Conservation (phyloP, 78 protist species). For the Dictyostelium intermedium region DNA sequence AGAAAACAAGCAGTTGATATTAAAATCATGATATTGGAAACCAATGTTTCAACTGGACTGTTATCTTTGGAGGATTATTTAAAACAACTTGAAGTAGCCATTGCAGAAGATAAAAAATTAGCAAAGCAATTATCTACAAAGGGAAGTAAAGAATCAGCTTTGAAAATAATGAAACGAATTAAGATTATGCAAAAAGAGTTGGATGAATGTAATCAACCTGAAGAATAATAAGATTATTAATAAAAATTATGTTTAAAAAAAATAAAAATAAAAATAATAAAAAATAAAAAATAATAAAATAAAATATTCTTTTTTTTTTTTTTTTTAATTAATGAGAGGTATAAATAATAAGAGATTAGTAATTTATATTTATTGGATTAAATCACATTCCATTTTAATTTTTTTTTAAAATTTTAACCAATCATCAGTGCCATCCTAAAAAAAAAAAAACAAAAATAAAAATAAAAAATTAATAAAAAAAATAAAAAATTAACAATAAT, state of each 20-base stretch:
- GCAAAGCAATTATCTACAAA: conserved; percentile 4
- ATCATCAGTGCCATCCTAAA: no score
- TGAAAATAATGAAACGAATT: conserved; percentile 42
- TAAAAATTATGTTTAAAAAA: not conserved
- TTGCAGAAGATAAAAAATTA: conserved; percentile 21
- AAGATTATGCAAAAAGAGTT: conserved; percentile 44
- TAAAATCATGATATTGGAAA: conserved; percentile 47
- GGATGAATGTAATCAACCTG: not conserved
- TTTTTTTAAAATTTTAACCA: not conserved
- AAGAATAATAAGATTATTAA: not conserved
- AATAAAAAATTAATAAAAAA: no score
- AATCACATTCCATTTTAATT: not conserved
- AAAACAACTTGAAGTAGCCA: conserved; percentile 34
- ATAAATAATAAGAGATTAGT: not conserved
- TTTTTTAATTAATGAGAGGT: not conserved
- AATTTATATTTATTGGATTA: not conserved
- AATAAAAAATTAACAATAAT: no score
- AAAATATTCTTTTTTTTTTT: not conserved
- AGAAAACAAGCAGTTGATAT: conserved; percentile 66
- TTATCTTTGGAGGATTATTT: conserved; percentile 19
- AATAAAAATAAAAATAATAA: not conserved
- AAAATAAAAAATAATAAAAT: not conserved
- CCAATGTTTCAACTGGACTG: conserved; percentile 34
- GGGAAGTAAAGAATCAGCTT: conserved; percentile 51
- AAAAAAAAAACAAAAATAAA: no score